Evolutionary conservation across 345 rosid genomes (phyloP).

Genomic region (Camelina laxa): DNA sequence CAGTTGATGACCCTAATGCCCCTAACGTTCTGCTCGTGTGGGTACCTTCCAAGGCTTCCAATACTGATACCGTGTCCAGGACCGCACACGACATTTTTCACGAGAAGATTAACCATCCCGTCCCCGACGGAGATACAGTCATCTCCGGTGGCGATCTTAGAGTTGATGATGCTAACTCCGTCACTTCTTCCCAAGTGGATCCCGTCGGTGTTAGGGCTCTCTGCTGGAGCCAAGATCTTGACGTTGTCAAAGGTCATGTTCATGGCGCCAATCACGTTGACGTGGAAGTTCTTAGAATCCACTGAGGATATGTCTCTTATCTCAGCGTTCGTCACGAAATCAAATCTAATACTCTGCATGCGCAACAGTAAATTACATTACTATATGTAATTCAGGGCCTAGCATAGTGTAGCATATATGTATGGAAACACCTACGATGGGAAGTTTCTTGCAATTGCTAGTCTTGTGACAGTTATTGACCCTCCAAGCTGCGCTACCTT

Average conservation of each 20-base stretch:
- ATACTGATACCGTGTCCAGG: slow-evolving; percentile 79
- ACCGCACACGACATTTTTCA: slow-evolving; percentile 54
- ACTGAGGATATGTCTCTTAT: slow-evolving; percentile 45
- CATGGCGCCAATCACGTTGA: slow-evolving; percentile 51
- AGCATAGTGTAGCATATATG: background rate
- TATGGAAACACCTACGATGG: slow-evolving; percentile 32
- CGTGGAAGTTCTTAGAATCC: slow-evolving; percentile 62
- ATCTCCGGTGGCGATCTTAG: slow-evolving; percentile 60
- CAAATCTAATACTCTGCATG: slow-evolving; percentile 57
- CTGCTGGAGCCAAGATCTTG: slow-evolving; percentile 48
- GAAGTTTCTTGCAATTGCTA: slow-evolving; percentile 42
- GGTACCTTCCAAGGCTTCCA: slow-evolving; percentile 61
- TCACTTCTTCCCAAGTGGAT: slow-evolving; percentile 63
- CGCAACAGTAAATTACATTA: background rate
- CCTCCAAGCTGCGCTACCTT: slow-evolving; percentile 46
- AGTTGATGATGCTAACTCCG: slow-evolving; percentile 43
- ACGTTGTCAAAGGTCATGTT: slow-evolving; percentile 48
- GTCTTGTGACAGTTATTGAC: slow-evolving; percentile 44
- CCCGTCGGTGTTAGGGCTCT: slow-evolving; percentile 70
- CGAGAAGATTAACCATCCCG: slow-evolving; percentile 44
- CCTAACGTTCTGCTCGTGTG: slow-evolving; percentile 44
- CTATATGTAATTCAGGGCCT: background rate
- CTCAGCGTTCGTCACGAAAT: slow-evolving; percentile 42
- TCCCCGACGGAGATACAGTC: slow-evolving; percentile 70
- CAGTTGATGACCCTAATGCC: slow-evolving; percentile 48